phyloP scores from a whole-genome alignment of 768 basidiomycete genomes.

The Leucosporidium creatinivorum region DNA sequence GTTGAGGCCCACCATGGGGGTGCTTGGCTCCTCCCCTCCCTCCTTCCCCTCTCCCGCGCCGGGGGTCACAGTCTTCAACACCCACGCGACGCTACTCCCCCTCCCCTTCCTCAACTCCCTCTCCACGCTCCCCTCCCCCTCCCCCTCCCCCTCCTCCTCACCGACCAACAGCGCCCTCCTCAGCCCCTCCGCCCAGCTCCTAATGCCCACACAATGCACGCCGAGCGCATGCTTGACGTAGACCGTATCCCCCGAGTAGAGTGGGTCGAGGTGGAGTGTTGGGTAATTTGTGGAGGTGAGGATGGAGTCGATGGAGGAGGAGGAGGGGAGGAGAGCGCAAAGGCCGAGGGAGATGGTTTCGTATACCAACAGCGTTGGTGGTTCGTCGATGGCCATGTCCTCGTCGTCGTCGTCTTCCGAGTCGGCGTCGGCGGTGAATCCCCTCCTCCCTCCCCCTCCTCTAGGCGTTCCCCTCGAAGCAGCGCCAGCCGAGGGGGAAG shows the following conservation, averaged over 20 bases:
- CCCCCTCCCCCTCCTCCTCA: constrained; percentile 14
- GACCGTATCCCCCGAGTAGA: constrained; percentile 65
- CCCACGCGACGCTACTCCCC: constrained; percentile 42
- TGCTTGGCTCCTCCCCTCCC: background rate
- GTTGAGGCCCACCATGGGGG: constrained; percentile 60
- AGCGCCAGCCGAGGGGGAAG: too few species aligned
- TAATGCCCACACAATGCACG: constrained; percentile 59
- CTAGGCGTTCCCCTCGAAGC: too few species aligned
- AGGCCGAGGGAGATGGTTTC: constrained; percentile 80
- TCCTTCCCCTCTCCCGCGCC: background rate
- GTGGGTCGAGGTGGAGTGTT: constrained; percentile 63
- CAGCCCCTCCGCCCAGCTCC: constrained; percentile 51
- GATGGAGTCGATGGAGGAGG: constrained; percentile 31
- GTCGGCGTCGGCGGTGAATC: too few species aligned
- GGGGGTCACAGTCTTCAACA: constrained; percentile 33
- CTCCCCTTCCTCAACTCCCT: constrained; percentile 51
- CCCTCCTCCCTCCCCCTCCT: constrained; percentile 1
- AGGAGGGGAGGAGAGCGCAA: constrained; percentile 50
- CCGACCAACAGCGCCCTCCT: background rate
- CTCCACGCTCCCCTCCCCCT: constrained; percentile 29
- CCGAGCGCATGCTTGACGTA: constrained; percentile 86
- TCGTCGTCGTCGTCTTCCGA: background rate
- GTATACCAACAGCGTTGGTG: constrained; percentile 77
- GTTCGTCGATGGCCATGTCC: constrained; percentile 42
- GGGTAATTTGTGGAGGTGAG: constrained; percentile 44